These are phyloP conservation scores for Chaetomidium leptoderma DNA, from an alignment of 495 filamentous ascomycete species.

Conservation along the genomic window DNA sequence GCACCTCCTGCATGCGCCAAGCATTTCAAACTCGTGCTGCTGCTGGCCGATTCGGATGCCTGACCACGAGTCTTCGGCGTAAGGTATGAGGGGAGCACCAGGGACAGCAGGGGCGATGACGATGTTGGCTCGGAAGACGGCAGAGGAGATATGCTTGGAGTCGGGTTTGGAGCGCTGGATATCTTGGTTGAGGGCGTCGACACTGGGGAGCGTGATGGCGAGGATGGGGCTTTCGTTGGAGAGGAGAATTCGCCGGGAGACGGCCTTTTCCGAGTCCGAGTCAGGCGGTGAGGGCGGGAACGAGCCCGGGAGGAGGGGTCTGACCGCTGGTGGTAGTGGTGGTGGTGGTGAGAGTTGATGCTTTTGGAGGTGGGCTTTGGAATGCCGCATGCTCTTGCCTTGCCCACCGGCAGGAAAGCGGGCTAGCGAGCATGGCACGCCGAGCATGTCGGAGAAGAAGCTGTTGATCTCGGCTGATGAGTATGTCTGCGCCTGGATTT, in stretches of 20 bases:
- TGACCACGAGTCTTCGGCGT: constrained; percentile 56
- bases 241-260: constrained; percentile 60
- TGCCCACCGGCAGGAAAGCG: constrained; percentile 64
- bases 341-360: constrained; percentile 34
- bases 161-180: constrained; percentile 39
- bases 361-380: constrained; percentile 59
- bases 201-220: constrained; percentile 71
- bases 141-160: constrained; percentile 53
- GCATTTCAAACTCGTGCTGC: constrained; percentile 56
- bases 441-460: constrained; percentile 70
- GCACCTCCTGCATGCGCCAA: constrained; percentile 81
- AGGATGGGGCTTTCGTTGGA: constrained; percentile 94
- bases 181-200: constrained; percentile 67
- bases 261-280: constrained; percentile 39
- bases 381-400: constrained; percentile 54
- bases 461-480: constrained; percentile 55
- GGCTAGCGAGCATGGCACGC: constrained; percentile 73
- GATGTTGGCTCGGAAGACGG: constrained; percentile 79
- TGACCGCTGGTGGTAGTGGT: background rate
- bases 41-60: constrained; percentile 48
- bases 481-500: constrained; percentile 64
- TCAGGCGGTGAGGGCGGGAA: constrained; percentile 52
- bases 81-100: constrained; percentile 23
- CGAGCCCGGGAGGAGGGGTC: constrained; percentile 45
- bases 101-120: constrained; percentile 45